Evolutionary conservation across 352 stramenopile species (phyloP).

Genomic region (Globisporangium carolinianum): DNA sequence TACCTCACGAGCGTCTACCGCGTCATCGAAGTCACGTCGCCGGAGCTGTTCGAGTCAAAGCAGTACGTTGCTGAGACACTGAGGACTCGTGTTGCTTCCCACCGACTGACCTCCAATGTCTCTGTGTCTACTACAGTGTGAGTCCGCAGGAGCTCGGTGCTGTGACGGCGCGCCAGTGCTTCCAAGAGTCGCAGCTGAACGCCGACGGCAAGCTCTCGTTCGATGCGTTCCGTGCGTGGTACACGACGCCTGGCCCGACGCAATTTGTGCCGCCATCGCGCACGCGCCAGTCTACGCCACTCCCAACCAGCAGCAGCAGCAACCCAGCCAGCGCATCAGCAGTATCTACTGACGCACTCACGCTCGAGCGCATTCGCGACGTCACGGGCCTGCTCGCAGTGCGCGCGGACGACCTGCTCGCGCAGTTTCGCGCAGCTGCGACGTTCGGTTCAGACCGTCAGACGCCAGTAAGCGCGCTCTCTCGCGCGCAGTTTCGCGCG

Average conservation of each 20-base stretch:
- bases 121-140: constrained; percentile 23
- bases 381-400: constrained; percentile 44
- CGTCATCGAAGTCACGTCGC: constrained; percentile 64
- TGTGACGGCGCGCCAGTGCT: constrained; percentile 71
- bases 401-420: constrained; percentile 52
- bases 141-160: constrained; percentile 54
- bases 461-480: constrained; percentile 24
- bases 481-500: constrained; percentile 56
- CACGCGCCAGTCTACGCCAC: neutral
- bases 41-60: constrained; percentile 67
- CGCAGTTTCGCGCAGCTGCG: constrained; percentile 36
- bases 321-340: neutral
- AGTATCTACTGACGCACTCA: constrained; percentile 9
- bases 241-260: constrained; percentile 53
- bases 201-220: constrained; percentile 66
- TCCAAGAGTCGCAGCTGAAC: constrained; percentile 59
- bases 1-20: constrained; percentile 82
- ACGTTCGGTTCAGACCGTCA: constrained; percentile 2
- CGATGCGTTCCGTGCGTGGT: constrained; percentile 70
- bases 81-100: neutral
- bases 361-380: constrained; percentile 32
- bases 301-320: neutral
- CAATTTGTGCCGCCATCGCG: constrained; percentile 18
- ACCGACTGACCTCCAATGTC: neutral
- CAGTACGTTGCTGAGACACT: constrained; percentile 23